Evolutionary conservation across 768 basidiomycete genomes (phyloP), one percentile per base, ranked within the genome.

Genomic region (Hypholoma sublateritium): DNA sequence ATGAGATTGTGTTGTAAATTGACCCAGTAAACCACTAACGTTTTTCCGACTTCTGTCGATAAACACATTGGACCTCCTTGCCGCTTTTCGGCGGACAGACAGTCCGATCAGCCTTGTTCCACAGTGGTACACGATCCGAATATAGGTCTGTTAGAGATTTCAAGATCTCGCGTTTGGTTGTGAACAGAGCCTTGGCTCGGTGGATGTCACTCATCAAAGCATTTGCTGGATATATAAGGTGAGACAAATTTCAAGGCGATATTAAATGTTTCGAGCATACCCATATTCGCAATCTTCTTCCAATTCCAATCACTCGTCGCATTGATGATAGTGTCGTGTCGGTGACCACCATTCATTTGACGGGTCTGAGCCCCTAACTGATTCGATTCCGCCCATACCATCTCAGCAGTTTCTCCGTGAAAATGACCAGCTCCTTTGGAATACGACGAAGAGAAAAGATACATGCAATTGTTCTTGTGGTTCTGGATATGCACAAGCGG

Each of bases 311-410:
- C 47, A 1, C 19, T 39, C 24, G 61, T 50, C 14, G 63, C 61
- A 39, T 58, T 62, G 13, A 61, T 67, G 1, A 66, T 42, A 8
- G 58, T 61, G 24, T 71, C 70, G 4, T 69, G 65, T 11, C 69
- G 61, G 56, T 70, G 62, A 0, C 71, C 70, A 13, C 61, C 53
- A 32, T 65, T 69, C 72, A 72, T 72, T 37, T 72, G 69, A 0
- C 63, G 58, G 0, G 61, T 64, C n/a, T 64, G 63, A 2, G 54
- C 45, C 0, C 59, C 66, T 3, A 67, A 52, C 14, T 62, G 60
- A 47, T 72, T 72, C 0, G 51, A 14, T 21, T 66, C 56, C 0
- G 53, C 19, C 72, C 72, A 74, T 0, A 34, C 19, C 2, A 64
- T 56, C 60, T 74, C 72, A 0, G 67, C 63, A 0, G 61, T 66